Base-by-base conservation (phyloP, 129 eudicot species). In the Calendula officinalis region DNA sequence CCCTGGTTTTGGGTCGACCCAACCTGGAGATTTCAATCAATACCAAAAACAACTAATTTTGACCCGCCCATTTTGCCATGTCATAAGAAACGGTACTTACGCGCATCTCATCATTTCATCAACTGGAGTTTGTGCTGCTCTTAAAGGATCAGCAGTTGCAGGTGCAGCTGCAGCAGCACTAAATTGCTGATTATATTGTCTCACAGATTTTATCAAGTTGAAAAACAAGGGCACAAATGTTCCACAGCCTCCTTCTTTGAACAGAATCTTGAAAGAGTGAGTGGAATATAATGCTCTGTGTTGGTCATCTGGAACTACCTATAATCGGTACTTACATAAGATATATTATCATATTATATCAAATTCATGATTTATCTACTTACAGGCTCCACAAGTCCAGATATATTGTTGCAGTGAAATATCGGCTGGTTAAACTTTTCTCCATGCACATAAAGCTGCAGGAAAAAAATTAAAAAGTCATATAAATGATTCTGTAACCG, bases 81-180 rank as follows among this genome's bases (percentile, higher is more conserved):
- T 37, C n/a, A 47, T 35, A 37, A 14, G 22, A 39, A 39, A 10
- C 33, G 8, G 47, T 38, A 80, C 98, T 58, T 80, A 91, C 96
- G 98, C 98, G 44, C 79, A 86, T 84, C 98, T 83, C 96, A 91
- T 91, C 98, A 91, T 91, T 75, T 91, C 96, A 56, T 91, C 98
- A 38, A 91, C 98, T 2, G 98, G 98, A 66, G 98, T 91, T 73
- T 91, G 86, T 45, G 96, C 86, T 33, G 98, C 98, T 78, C 80
- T 84, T 59, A 91, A 62, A 44, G 96, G 96, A 85, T 91, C 96
- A 41, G 78, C 72, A 42, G 76, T 70, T 27, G 66, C 83, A 40
- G 88, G 62, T 77, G 78, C 78, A 16, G 84, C 57, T 32, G 54
- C 72, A 17, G 77, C 75, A 44, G 56, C 60, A 57, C 63, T 15